Base-by-base conservation (phyloP, 2,329 filamentous ascomycete species). In the Onygenales sp. region DNA sequence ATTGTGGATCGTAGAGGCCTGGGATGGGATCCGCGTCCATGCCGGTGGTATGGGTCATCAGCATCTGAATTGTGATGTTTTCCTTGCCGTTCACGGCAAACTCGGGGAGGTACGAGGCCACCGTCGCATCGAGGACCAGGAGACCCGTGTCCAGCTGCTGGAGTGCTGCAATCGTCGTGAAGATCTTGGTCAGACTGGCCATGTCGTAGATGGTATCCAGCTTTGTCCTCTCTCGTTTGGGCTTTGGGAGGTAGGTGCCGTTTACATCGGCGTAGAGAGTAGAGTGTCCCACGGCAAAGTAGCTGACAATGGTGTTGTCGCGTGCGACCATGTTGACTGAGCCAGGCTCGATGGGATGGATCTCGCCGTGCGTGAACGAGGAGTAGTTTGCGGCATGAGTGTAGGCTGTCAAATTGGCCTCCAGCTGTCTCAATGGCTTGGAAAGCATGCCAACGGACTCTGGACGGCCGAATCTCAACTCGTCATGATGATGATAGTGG, bases 191-290 rank as follows among this genome's bases (percentile, higher is more conserved):
- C 33, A 71, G 55, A 54, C 68, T 71, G 39, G 69, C 69, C 64
- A 70, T 63, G 55, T 71, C 68, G 56, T 71, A 71, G n/a, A 72
- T 63, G 2, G 67, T 70, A 50, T 70, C 65, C 3, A 64, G 35
- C 0, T 60, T 62, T 7, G 68, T 58, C 11, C 61, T 58, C 51
- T 66, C 63, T 53, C 66, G 64, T 35, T 63, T 50, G 5, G 44
- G 1, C 1, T 10, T 5, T 4, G 63, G 60, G 6, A 71, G 60
- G 8, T 57, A 43, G 2, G 63, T 65, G 38, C 68, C 66, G 48
- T 65, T 65, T 42, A 60, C 63, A 45, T 64, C 58, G 31, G 64
- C 63, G 50, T 66, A 63, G 13, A 61, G 38, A 31, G 47, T 56
- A 5, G 47, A 44, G 39, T 62, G 55, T 7, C 61, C 61, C 10